Base-by-base conservation (phyloP, 2,329 filamentous ascomycete species). In the Penicillium sclerotiorum region DNA sequence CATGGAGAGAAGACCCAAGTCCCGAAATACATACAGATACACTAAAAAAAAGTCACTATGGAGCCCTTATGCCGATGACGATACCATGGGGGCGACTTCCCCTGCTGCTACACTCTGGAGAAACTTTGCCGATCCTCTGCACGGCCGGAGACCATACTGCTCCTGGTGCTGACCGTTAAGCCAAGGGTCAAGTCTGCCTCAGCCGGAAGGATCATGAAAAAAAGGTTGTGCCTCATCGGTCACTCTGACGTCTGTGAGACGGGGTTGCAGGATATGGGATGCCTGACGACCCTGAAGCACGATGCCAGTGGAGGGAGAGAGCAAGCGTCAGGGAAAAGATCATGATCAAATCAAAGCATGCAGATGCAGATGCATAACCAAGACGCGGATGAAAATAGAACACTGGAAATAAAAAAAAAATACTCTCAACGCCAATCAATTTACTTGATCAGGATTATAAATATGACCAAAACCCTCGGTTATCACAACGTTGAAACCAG, bases 171-270 rank as follows among this genome's bases (percentile, higher is more conserved):
- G 50, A 50, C 53, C 38, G 41, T 56, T 44, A 22, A 44, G 30
- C 22, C n/a, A n/a, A 17, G 13, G 22, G 27, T 17, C 25, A 25
- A 49, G 50, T 46, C 30, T 49, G 45, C 50, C 35, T 56, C 53
- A 53, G 47, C 45, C 53, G 51, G 45, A 48, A 52, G 51, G 50
- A 50, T 20, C 12, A 21, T 45, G 30, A 13, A 47, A 52, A 44
- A 47, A 28, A 39, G 43, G 25, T n/a, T n/a, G n/a, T n/a, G 49
- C 50, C 40, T 47, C 28, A 45, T n/a, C 47, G 11, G 47, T 50
- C 36, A 45, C 40, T 45, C 44, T 30, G 36, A 38, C 43, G 32
- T 41, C 39, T 38, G 35, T 39, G 13, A 23, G 18, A 43, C 18
- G 8, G 12, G n/a, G n/a, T n/a, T n/a, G n/a, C n/a, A n/a, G n/a